phyloP scores from a whole-genome alignment of 2,329 filamentous ascomycete species.

The Pseudogymnoascus pannorum region DNA sequence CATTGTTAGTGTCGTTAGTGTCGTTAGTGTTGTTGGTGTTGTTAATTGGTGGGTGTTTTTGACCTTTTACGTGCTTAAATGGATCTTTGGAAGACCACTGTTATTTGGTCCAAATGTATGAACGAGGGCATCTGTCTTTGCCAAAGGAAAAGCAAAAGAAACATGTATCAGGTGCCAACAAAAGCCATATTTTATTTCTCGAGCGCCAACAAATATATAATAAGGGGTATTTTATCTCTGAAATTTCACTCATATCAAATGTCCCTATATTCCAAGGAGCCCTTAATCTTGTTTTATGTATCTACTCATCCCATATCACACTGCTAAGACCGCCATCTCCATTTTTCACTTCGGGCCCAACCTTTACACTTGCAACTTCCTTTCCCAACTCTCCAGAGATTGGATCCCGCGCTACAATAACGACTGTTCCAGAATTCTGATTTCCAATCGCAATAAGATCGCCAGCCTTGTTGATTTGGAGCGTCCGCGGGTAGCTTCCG shows the following conservation, averaged over 20 bases:
- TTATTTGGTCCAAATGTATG: too few species aligned
- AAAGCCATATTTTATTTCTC: too few species aligned
- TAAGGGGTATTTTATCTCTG: neutral
- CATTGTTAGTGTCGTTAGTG: too few species aligned
- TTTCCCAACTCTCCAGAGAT: slow-evolving; percentile 34
- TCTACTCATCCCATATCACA: neutral
- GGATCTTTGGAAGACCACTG: too few species aligned
- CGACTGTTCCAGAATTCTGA: slow-evolving; percentile 35
- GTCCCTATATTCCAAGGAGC: neutral
- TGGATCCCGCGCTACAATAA: slow-evolving; percentile 35
- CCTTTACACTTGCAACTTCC: slow-evolving; percentile 20
- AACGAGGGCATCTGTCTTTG: too few species aligned
- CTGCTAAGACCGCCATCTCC: neutral
- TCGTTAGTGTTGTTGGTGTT: too few species aligned
- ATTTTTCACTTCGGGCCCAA: neutral
- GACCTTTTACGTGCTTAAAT: too few species aligned
- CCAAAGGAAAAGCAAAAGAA: too few species aligned
- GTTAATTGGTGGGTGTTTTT: too few species aligned
- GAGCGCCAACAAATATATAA: too few species aligned
- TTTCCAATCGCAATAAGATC: slow-evolving; percentile 39
- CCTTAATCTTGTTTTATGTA: neutral
- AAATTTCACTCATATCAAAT: neutral
- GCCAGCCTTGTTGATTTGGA: slow-evolving; percentile 39
- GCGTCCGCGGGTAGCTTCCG: slow-evolving; percentile 39
- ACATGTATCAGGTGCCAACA: too few species aligned